Percentiles rank a stretch among this genome's conserved stretches.
These are phyloP conservation scores for Pseudogymnoascus sp. DNA, from an alignment of 2,329 filamentous ascomycete species.

Conservation along the genomic window DNA sequence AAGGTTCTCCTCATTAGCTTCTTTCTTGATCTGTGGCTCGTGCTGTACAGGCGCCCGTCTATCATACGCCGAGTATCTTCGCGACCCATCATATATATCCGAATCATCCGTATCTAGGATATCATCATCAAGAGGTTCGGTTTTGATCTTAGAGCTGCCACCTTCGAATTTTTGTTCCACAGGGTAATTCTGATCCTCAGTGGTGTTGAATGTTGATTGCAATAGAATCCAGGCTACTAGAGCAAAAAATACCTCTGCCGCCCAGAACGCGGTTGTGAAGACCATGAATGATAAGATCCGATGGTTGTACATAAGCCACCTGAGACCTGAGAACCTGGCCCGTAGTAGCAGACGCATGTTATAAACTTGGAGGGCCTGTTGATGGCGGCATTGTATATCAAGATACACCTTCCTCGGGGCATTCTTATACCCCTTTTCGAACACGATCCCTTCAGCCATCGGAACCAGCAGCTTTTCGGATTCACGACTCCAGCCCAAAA, in stretches of 20 bases:
- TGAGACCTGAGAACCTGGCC: constrained; percentile 66
- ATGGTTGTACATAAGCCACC: constrained; percentile 83
- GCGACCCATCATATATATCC: constrained; percentile 35
- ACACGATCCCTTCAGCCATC: constrained; percentile 67
- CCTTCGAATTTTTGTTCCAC: constrained; percentile 18
- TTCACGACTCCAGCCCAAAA: constrained; percentile 58
- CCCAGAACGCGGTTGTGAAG: constrained; percentile 69
- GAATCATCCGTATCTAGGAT: constrained; percentile 23
- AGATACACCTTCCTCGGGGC: constrained; percentile 47
- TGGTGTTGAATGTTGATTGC: constrained; percentile 11
- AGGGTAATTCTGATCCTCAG: constrained; percentile 19
- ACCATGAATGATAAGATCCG: constrained; percentile 59
- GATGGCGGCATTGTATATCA: constrained; percentile 24
- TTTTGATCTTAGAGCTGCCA: constrained; percentile 19
- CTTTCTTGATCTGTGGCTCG: constrained; percentile 24
- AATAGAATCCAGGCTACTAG: constrained; percentile 54
- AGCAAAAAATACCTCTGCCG: constrained; percentile 61
- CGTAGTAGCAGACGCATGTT: constrained; percentile 57
- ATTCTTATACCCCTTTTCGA: constrained; percentile 35
- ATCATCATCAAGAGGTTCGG: constrained; percentile 19
- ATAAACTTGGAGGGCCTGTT: constrained; percentile 69
- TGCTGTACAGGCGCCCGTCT: constrained; percentile 35
- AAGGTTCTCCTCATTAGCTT: constrained; percentile 22
- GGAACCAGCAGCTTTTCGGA: constrained; percentile 54
- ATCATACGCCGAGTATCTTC: constrained; percentile 37